A percentile compares a stretch with the other conserved stretches of the same genome.
Conservation (phyloP, 257 asterid genomes). For the Solanum habrochaites region DNA sequence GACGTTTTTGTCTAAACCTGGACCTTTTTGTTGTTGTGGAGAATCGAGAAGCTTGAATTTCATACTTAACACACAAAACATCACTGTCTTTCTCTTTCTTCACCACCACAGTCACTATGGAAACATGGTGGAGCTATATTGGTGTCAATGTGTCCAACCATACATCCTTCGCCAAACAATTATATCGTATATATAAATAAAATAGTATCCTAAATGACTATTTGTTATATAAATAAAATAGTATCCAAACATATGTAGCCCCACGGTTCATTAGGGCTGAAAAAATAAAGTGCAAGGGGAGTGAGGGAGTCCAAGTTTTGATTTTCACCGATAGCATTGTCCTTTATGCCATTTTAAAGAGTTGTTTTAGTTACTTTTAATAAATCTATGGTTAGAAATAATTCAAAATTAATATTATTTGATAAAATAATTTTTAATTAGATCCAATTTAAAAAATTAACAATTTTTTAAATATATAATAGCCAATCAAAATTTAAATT, state of each 20-base stretch:
- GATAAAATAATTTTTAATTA: too few species aligned
- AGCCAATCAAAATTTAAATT: too few species aligned
- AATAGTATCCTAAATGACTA: not conserved
- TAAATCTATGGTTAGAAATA: not conserved
- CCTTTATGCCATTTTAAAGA: not conserved
- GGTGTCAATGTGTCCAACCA: not conserved
- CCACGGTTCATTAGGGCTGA: not conserved
- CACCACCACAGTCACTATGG: not conserved
- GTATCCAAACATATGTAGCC: not conserved
- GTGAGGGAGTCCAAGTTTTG: not conserved
- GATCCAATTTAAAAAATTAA: too few species aligned
- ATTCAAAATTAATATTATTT: too few species aligned
- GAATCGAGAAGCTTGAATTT: too few species aligned
- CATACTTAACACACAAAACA: too few species aligned
- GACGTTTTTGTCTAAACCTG: not conserved
- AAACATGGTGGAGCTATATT: too few species aligned
- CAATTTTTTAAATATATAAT: too few species aligned
- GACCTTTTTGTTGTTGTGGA: not conserved
- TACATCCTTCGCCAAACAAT: not conserved
- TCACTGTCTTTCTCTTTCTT: too few species aligned
- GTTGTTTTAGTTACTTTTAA: not conserved
- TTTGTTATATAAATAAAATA: too few species aligned
- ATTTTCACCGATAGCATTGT: not conserved
- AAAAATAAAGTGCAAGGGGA: too few species aligned
- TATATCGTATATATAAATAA: not conserved